Base-by-base conservation (phyloP, 169 alveolate species). In the Cryptosporidium parvum region DNA sequence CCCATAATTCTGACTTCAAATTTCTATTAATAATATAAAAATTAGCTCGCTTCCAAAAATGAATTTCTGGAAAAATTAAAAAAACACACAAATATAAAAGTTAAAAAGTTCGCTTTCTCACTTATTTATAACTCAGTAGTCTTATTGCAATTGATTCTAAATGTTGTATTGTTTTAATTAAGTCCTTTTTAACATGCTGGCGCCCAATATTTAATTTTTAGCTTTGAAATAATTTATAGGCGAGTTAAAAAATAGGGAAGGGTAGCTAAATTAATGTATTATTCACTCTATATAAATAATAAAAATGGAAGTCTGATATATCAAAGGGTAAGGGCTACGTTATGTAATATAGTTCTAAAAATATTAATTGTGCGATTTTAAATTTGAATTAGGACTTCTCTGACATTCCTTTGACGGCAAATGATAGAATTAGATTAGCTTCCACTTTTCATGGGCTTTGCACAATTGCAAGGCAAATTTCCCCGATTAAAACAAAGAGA, bases 401-500 rank as follows among this genome's bases (percentile, higher is more conserved):
- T 59, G 95, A 95, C 52, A 93, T 95, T 75, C 94, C 94, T 44
- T 91, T 96, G 80, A 91, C 97, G 39, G 94, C 98, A 48, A 97
- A 97, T 86, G 99, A 97, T 85, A 95, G 93, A 12, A 96, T 97
- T 71, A 91, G 98, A 52, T 92, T 97, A 53, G 99, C 99, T 16
- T 96, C 99, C 67, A 97, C 98, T 69, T 95, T 97, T 62, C 99
- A 97, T 92, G 98, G 99, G 29, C 92, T 97, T 71, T 95, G 97
- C 29, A 96, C 98, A 26, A 97, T 97, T 23, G 96, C 99, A 33
- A 95, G 96, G 37, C 95, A 96, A 70, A 92, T 97, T 44, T 95
- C 97, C 23, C 97, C 95, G 18, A 67, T 91, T 59, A 85, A 86
- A 85, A 42, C 62, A 85, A 70, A 85, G 85, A 62, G 72, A 62